These are phyloP conservation scores for Pseudodiploospora longispora DNA, from an alignment of 2,329 filamentous ascomycete genomes.

Conservation along the genomic window DNA sequence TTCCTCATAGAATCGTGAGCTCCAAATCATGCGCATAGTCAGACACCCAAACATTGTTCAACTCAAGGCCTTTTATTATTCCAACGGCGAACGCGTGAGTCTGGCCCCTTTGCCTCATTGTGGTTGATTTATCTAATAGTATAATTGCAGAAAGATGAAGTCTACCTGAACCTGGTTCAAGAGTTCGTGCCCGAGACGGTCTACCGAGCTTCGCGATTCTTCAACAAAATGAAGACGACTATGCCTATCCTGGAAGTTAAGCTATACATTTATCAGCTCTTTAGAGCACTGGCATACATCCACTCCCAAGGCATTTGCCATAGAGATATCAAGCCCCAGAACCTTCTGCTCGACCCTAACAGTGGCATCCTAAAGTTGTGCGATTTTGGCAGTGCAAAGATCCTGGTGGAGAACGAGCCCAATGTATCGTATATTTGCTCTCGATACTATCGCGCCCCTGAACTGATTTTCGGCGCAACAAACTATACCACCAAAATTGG, in stretches of 20 bases:
- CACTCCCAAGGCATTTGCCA: slow-evolving; percentile 99
- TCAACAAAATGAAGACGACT: slow-evolving; percentile 99
- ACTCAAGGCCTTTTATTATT: slow-evolving; percentile 98
- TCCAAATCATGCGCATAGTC: slow-evolving; percentile 99
- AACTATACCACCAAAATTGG: slow-evolving; percentile 99
- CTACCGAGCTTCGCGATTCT: slow-evolving; percentile 94
- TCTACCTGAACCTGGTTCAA: slow-evolving; percentile 95
- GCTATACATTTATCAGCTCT: slow-evolving; percentile 98
- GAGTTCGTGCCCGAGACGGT: slow-evolving; percentile 98
- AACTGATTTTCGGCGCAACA: slow-evolving; percentile 96
- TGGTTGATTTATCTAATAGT: slow-evolving; percentile 4
- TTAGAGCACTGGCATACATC: slow-evolving; percentile 96
- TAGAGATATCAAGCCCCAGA: slow-evolving; percentile 98
- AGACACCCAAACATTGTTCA: slow-evolving; percentile 98
- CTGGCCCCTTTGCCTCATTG: background rate
- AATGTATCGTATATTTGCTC: slow-evolving; percentile 99
- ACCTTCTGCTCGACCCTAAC: slow-evolving; percentile 83
- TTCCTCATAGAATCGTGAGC: slow-evolving; percentile 79
- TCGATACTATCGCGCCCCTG: slow-evolving; percentile 94
- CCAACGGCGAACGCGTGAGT: slow-evolving; percentile 90
- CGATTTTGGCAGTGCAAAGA: slow-evolving; percentile 98
- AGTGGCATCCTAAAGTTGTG: slow-evolving; percentile 93
- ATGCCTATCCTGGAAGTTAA: slow-evolving; percentile 99
- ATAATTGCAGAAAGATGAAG: slow-evolving; percentile 74
- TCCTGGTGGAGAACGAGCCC: slow-evolving; percentile 95